Conservation (phyloP, 129 eudicot species). For the Flaveria robusta region DNA sequence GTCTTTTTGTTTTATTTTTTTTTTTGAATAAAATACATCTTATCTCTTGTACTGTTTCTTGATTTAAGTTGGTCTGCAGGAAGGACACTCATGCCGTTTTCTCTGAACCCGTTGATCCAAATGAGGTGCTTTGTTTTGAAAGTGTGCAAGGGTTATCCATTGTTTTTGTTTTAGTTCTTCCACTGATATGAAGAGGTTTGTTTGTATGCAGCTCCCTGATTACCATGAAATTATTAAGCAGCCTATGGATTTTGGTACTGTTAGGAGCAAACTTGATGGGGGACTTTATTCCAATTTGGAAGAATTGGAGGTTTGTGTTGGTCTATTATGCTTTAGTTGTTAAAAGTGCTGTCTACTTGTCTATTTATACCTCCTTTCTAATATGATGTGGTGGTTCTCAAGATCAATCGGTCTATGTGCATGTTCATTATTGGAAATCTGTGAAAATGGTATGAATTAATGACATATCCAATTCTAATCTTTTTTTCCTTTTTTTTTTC, state of each 20-base stretch:
- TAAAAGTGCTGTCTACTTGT: neutral
- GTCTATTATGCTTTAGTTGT: slow-evolving; percentile 11
- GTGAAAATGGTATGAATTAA: neutral
- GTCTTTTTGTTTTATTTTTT: slow-evolving; percentile 38
- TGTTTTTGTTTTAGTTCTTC: slow-evolving; percentile 11
- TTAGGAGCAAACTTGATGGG: slow-evolving; percentile 73
- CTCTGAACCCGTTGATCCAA: slow-evolving; percentile 89
- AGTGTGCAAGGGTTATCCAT: neutral
- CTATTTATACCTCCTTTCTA: neutral
- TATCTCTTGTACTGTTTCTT: slow-evolving; percentile 26
- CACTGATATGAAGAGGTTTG: slow-evolving; percentile 29
- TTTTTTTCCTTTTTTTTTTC: no score
- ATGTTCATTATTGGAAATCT: slow-evolving; percentile 12
- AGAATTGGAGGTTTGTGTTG: slow-evolving; percentile 79
- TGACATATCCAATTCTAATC: neutral
- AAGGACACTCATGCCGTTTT: slow-evolving; percentile 91
- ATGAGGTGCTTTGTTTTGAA: slow-evolving; percentile 59
- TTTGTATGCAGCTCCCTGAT: slow-evolving; percentile 78
- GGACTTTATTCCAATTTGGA: slow-evolving; percentile 67
- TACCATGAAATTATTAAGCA: slow-evolving; percentile 80
- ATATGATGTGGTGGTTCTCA: slow-evolving; percentile 5
- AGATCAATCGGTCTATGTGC: neutral
- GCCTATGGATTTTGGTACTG: slow-evolving; percentile 94
- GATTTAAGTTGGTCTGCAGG: slow-evolving; percentile 53
- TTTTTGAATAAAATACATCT: slow-evolving; percentile 28